Base-by-base conservation (phyloP, 805 yeast species). In the Saccharomycopsis schoenii region DNA sequence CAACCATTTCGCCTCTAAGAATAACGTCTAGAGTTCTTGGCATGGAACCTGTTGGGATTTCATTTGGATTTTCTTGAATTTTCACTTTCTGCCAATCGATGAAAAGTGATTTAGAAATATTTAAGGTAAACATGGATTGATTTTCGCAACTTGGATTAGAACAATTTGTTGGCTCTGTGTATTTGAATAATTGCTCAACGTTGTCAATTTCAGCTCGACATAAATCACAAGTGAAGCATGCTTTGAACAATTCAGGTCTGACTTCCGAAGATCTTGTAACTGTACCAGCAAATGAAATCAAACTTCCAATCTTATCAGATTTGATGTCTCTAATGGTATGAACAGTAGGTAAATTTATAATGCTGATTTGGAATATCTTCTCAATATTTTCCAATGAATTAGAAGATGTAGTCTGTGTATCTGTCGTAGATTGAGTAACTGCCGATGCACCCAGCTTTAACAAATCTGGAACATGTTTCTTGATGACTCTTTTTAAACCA, bases 1-100 rank as follows among this genome's bases (percentile, higher is more conserved):
- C 99, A 9, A 94, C 98, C 59, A 90, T 80, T 67, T 93, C 97
- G 58, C 98, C 98, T 68, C 99, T 80, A 62, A 93, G 74, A 58
- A 93, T 88, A 25, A 93, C 93, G 71, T 93, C 99, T 68, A 93
- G 73, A 1, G 97, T 93, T 72, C 99, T 83, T 29, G 99, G 99
- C 99, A 93, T 93, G 2, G 97, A 91, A 36, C 99, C 99, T 0
- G 97, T 90, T 34, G 99, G 99, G 61, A 93, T 93, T 73, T 93
- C 98, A 67, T 80, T 88, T n/a, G 97, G 85, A 69, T 93, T 94
- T 70, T 93, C 99, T 72, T 93, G 99, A 66, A 93, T 88, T 68
- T 97, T 83, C 29, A 91, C 93, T 66, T 88, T 88, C 73, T 93
- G 99, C 99, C 99, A 93, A 77, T 93, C 98, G 65, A 90, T 78